Base-by-base conservation (phyloP, 495 filamentous ascomycete genomes). In the Xylaria cubensis region DNA sequence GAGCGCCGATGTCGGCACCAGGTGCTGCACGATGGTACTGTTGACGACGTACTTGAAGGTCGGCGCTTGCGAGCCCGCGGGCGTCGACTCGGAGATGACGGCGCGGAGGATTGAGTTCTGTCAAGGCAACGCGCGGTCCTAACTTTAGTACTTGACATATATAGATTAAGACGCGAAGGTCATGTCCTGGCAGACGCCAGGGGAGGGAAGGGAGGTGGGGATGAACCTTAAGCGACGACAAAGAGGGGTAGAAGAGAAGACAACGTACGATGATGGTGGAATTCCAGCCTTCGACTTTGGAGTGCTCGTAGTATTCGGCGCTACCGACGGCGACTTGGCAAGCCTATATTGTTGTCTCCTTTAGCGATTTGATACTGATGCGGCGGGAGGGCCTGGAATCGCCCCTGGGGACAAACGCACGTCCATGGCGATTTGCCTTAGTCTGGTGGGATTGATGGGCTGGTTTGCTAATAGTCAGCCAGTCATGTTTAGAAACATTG, bases 1-100 rank as follows among this genome's bases (percentile, higher is more conserved):
- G 21, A 86, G 80, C 69, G 84, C 80, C 66, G 86, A 82, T 26
- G 86, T 86, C 69, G 88, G 82, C 61, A 89, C 82, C 17, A 91
- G 84, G 79, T 99, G 95, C 81, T 99, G 96, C 72, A 99, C 96
- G 79, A 98, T 98, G 74, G 94, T 98, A 86, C 93, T 97, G 87
- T 97, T 97, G 80, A 97, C 93, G 72, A 92, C 91, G 82, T 93
- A 99, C 81, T 98, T 97, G 87, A 91, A 97, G 29, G 87, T 80
- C 69, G 84, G 86, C 58, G 67, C 71, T n/a, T 81, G 70, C 63
- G 81, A 77, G 59, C 83, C 84, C 9, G 84, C 66, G 15, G 91
- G 91, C 17, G 90, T 88, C 53, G 94, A 92, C 76, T 97, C 95
- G 69, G 91, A 87, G 81, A 98, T 94, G 69, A 98, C 86, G 63